Percentiles rank a stretch among this genome's conserved stretches.
Conservation (phyloP, 1,284 basidiomycete species). For the Puccinia hordei region DNA sequence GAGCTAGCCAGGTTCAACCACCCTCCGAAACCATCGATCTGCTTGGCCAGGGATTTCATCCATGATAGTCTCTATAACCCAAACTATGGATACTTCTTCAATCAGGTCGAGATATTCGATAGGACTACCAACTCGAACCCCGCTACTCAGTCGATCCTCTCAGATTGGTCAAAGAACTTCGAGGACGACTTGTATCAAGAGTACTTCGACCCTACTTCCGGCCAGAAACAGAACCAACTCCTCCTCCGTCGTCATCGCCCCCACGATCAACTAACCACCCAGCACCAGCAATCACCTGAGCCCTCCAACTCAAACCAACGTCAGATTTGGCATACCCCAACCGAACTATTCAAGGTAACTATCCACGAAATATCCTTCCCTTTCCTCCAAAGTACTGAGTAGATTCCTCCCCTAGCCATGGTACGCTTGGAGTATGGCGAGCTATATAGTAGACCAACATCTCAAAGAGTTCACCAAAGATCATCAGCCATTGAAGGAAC, state of each 20-base stretch:
- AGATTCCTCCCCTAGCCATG: constrained; percentile 69
- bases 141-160: constrained; percentile 61
- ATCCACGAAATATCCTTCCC: too few species aligned
- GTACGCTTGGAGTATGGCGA: constrained; percentile 87
- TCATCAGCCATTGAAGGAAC: constrained; percentile 63
- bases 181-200: constrained; percentile 70
- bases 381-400: neutral
- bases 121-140: constrained; percentile 57
- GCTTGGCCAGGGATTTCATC: constrained; percentile 95
- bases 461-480: constrained; percentile 67
- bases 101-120: constrained; percentile 68
- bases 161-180: constrained; percentile 49
- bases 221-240: constrained; percentile 27
- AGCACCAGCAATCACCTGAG: constrained; percentile 60
- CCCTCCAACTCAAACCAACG: constrained; percentile 66
- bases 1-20: constrained; percentile 20
- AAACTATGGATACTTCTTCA: constrained; percentile 93
- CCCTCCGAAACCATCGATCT: constrained; percentile 75
- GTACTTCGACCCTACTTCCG: constrained; percentile 62
- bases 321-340: constrained; percentile 99
- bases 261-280: constrained; percentile 55
- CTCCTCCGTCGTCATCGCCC: neutral
- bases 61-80: constrained; percentile 97
- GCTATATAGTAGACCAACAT: constrained; percentile 62
- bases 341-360: constrained; percentile 90